phyloP scores from a whole-genome alignment of 495 filamentous ascomycete genomes.

The Massariosphaeria phaeospora region DNA sequence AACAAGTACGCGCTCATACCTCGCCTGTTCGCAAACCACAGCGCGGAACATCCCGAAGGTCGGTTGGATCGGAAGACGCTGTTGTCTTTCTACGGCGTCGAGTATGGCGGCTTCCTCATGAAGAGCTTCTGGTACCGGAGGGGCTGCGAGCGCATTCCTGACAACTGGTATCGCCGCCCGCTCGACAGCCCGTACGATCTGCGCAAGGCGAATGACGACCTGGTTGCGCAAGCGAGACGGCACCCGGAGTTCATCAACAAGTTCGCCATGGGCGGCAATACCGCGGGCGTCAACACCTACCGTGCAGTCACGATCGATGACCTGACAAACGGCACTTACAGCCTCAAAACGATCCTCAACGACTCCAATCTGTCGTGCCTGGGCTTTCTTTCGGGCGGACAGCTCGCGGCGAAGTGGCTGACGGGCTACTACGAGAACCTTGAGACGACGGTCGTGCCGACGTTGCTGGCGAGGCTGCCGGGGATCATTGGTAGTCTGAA shows the following conservation, averaged over 20 bases:
- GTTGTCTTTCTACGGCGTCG: slow-evolving; percentile 29
- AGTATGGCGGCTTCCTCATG: not conserved
- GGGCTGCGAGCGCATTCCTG: slow-evolving; percentile 44
- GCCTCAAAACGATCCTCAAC: not conserved
- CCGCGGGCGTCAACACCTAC: slow-evolving; percentile 10
- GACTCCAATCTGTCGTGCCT: slow-evolving; percentile 17
- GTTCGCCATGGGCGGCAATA: slow-evolving; percentile 15
- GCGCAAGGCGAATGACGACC: slow-evolving; percentile 6
- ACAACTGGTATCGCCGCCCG: slow-evolving; percentile 57
- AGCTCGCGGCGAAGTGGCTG: slow-evolving; percentile 10
- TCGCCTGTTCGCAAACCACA: slow-evolving; percentile 38
- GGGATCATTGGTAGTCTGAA: slow-evolving; percentile 4
- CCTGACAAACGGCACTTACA: slow-evolving; percentile 14
- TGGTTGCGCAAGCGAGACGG: not conserved
- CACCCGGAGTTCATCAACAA: slow-evolving; percentile 19
- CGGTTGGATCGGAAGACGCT: slow-evolving; percentile 25
- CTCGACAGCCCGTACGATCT: slow-evolving; percentile 1
- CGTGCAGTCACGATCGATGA: not conserved
- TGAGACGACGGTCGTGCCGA: not conserved
- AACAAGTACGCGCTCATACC: slow-evolving; percentile 34
- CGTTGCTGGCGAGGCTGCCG: slow-evolving; percentile 1
- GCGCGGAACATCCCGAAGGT: slow-evolving; percentile 1
- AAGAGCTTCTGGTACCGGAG: slow-evolving; percentile 2
- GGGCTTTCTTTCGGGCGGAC: not conserved
- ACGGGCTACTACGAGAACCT: slow-evolving; percentile 8